phyloP scores from a whole-genome alignment of 306 rosid species.

The Quercus suber region DNA sequence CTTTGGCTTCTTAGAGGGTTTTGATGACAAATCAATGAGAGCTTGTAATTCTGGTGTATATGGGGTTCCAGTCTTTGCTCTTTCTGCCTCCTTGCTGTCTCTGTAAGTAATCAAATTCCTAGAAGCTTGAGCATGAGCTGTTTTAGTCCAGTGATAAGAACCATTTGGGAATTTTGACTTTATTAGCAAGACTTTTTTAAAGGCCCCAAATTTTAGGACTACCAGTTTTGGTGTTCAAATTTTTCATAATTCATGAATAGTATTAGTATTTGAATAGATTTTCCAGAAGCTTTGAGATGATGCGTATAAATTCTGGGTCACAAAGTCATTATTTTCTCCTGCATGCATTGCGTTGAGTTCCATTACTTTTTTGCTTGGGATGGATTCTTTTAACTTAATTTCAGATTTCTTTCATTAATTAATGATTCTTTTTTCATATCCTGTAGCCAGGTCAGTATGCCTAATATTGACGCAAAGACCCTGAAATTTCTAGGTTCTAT shows the following conservation, averaged over 20 bases:
- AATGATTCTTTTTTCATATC: conserved; percentile 27
- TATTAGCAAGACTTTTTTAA: neutral
- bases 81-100: conserved; percentile 68
- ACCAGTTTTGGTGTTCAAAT: neutral
- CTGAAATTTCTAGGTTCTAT: conserved; percentile 60
- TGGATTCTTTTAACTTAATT: neutral
- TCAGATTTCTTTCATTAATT: neutral
- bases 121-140: neutral
- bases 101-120: conserved; percentile 51
- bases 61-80: conserved; percentile 69
- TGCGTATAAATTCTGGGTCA: neutral
- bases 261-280: neutral
- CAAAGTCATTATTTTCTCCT: neutral
- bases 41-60: conserved; percentile 32
- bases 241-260: neutral
- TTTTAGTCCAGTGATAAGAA: neutral
- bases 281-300: neutral
- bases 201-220: neutral
- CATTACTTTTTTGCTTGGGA: neutral
- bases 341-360: neutral
- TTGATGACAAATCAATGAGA: conserved; percentile 45
- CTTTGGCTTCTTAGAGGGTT: conserved; percentile 52
- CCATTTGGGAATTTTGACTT: neutral
- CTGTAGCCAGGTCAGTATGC: conserved; percentile 38
- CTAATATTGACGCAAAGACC: conserved; percentile 63